Evolutionary conservation across 2,329 filamentous ascomycete species (phyloP), one percentile per base, ranked within the genome.

Genomic region (Penicillium oxalicum): DNA sequence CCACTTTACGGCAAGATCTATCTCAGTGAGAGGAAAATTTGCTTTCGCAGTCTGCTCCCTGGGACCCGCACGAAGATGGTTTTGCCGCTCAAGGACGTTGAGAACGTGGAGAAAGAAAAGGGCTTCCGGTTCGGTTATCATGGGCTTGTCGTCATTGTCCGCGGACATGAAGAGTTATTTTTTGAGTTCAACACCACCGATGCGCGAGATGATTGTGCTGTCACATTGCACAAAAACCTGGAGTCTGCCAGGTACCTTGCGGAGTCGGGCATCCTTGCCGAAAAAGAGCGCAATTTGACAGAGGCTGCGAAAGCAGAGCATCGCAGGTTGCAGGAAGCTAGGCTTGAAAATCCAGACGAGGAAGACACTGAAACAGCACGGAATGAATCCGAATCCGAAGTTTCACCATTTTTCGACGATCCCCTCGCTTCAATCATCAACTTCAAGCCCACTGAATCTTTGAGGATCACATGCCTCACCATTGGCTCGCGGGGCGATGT

Each of bases 1-100:
- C 93, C 93, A 2, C 77, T 97, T 2, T 97, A 96, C 61, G 93
- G 93, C 59, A 98, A 97, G 70, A 87, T 97, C 32, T 98, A 98
- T 69, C 84, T 97, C 57, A 91, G 93, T 63, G 83, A 90, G 57
- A 81, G 82, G 24, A 86, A 84, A 49, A 88, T 97, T 56, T 98
- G 93, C 72, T 98, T 95, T 71, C 86, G 93, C 48, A 96, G 91
- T 64, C 74, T 97, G 45, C 75, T 96, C 33, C 89, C 88, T 1
- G 91, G 90, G 1, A 95, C 89, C 3, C 83, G 89, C 48, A 96
- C 91, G 0, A 97, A 96, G 70, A 76, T 97, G 57, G 91, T 97
- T 46, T 77, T 97, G 0, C 91, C 93, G 0, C 77, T 97, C 46
- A 89, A 84, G 60, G 91, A 97, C 61, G 86, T 97, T 43, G 88